These are phyloP conservation scores for Eremomyces bilateralis DNA, from an alignment of 495 filamentous ascomycete genomes.

Conservation along the genomic window DNA sequence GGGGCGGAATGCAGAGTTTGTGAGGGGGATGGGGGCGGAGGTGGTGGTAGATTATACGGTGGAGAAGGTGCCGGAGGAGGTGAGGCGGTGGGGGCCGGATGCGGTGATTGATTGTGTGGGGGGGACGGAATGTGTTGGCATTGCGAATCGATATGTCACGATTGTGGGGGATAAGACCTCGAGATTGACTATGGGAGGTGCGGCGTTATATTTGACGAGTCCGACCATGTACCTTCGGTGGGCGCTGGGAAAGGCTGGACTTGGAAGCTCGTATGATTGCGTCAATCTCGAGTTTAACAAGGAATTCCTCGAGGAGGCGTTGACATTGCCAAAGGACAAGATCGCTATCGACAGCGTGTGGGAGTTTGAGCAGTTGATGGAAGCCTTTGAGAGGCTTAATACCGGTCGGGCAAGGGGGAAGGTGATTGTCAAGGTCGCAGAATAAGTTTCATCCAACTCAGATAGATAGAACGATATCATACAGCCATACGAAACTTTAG, in stretches of 20 bases:
- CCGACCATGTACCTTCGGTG: conserved; percentile 10
- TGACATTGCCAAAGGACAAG: conserved; percentile 5
- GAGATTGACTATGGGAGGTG: conserved; percentile 11
- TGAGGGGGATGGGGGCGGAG: conserved; percentile 10
- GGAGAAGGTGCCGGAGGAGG: conserved; percentile 6
- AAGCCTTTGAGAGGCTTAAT: conserved; percentile 13
- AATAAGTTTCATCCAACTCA: too few relatives aligned
- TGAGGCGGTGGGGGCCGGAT: conserved; percentile 9
- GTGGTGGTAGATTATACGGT: conserved; percentile 15
- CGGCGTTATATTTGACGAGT: conserved; percentile 10
- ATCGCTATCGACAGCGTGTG: conserved; percentile 8
- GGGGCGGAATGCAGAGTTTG: conserved; percentile 12
- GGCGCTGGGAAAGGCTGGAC: conserved; percentile 7
- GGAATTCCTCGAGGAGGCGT: conserved; percentile 8
- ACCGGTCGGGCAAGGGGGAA: conserved; percentile 14
- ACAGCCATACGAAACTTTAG: conserved; percentile 14
- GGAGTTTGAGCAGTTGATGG: conserved; percentile 9
- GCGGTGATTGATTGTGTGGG: conserved; percentile 17
- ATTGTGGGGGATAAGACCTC: conserved; percentile 18
- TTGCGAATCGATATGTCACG: conserved; percentile 10
- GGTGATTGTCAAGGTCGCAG: conserved; percentile 12
- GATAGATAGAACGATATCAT: not conserved
- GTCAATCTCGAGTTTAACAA: conserved; percentile 8
- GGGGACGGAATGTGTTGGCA: conserved; percentile 9
- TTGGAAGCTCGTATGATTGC: conserved; percentile 13